Conservation (phyloP, 2,329 filamentous ascomycete species). For the Talaromyces albobiverticillius region DNA sequence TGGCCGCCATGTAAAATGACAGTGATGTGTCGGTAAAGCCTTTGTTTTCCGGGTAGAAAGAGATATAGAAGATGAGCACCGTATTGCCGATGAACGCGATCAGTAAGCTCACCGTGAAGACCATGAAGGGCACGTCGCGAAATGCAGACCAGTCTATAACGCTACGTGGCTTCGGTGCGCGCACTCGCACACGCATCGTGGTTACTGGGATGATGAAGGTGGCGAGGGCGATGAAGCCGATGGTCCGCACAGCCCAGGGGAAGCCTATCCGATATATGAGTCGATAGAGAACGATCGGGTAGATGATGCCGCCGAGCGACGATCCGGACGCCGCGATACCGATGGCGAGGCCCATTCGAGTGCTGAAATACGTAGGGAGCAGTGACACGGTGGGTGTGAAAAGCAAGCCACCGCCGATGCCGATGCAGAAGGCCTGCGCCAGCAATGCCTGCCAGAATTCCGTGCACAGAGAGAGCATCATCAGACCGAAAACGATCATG, state of each 20-base stretch:
- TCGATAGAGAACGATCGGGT: conserved; percentile 49
- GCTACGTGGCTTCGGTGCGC: conserved; percentile 34
- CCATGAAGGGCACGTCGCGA: conserved; percentile 44
- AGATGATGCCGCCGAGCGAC: conserved; percentile 55
- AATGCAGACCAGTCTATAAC: conserved; percentile 45
- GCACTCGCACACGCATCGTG: conserved; percentile 39
- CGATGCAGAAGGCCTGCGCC: conserved; percentile 51
- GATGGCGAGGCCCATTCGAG: conserved; percentile 56
- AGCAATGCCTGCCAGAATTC: conserved; percentile 46
- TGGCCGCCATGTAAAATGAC: conserved; percentile 64
- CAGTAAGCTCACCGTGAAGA: conserved; percentile 52
- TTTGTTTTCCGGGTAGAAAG: conserved; percentile 41
- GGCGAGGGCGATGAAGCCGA: conserved; percentile 62
- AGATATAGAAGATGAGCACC: conserved; percentile 44
- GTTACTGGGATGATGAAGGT: conserved; percentile 40
- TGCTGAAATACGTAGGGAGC: conserved; percentile 64
- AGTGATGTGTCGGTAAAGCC: conserved; percentile 49
- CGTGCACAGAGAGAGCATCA: conserved; percentile 16
- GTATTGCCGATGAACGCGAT: conserved; percentile 60
- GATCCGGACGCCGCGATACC: conserved; percentile 60
- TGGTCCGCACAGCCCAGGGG: conserved; percentile 58
- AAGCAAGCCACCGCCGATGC: conserved; percentile 58
- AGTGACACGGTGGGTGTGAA: conserved; percentile 65
- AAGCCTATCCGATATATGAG: conserved; percentile 51
- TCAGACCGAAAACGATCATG: conserved; percentile 28